Evolutionary conservation across 2,329 filamentous ascomycete species (phyloP).

Genomic region (Pezicula carpinea): DNA sequence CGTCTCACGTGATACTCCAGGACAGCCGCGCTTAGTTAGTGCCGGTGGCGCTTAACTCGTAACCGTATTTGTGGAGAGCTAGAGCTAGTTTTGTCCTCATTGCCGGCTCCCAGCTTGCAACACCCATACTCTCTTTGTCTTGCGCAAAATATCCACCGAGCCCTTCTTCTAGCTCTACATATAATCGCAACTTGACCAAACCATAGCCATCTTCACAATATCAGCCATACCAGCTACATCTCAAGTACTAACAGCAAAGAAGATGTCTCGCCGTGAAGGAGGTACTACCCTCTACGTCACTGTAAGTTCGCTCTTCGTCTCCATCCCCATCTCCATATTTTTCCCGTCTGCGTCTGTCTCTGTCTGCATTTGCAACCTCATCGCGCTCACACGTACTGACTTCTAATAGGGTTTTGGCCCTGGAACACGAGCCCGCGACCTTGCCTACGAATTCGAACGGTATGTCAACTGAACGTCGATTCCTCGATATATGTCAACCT

Average conservation of each 20-base stretch:
- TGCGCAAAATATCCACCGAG: not conserved
- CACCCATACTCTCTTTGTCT: not conserved
- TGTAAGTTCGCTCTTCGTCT: slow-evolving; percentile 21
- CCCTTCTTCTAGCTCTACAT: not conserved
- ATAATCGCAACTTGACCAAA: not conserved
- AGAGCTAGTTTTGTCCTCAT: too few relatives aligned
- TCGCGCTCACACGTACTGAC: not conserved
- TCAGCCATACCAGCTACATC: not conserved
- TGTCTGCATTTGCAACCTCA: slow-evolving; percentile 2
- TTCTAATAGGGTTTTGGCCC: slow-evolving; percentile 76
- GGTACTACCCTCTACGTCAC: slow-evolving; percentile 96
- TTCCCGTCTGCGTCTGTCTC: slow-evolving; percentile 9
- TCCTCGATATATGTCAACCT: slow-evolving; percentile 34
- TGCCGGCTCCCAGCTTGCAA: not conserved
- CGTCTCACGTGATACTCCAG: not conserved
- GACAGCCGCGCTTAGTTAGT: not conserved
- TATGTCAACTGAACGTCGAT: slow-evolving; percentile 67
- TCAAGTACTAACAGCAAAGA: slow-evolving; percentile 14
- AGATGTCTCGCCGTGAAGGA: slow-evolving; percentile 73
- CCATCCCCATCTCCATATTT: slow-evolving; percentile 18
- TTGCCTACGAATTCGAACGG: slow-evolving; percentile 99
- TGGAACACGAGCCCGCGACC: slow-evolving; percentile 96
- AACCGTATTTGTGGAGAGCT: too few relatives aligned
- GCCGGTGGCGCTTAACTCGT: not conserved
- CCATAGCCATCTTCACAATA: not conserved